Evolutionary conservation across 306 rosid genomes (phyloP), one percentile per base, ranked within the genome.

Genomic region (Astragalus membranaceus): DNA sequence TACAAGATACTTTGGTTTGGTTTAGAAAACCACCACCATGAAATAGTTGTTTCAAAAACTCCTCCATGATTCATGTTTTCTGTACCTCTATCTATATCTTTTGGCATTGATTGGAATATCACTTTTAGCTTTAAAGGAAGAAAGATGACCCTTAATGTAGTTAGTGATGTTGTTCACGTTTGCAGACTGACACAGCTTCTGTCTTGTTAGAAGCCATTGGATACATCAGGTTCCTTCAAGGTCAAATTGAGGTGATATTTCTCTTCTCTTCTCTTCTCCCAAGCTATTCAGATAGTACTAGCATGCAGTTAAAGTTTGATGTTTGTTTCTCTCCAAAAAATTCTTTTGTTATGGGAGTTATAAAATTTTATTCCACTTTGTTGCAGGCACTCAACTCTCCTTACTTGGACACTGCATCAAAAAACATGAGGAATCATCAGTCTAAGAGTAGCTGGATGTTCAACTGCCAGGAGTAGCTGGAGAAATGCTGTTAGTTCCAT

Each of bases 121-220:
- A 70, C 46, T 80, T 74, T 77, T 68, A 59, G 50, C 73, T 63
- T 74, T 60, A 70, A 75, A 82, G 82, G 70, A 78, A 69, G 15
- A 79, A 78, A 80, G 84, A 72, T 79, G 83, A 78, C 67, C 37
- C 48, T 76, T 64, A 29, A 53, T 17, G 4, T 76, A 58, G 78
- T 63, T 9, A 13, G 39, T 13, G 8, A 13, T 72, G 76, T 72
- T 69, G 57, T 63, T 74, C 69, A 64, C 92, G 86, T 92, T n/a
- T n/a, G n/a, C n/a, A n/a, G n/a, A n/a, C n/a, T n/a, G n/a, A n/a
- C n/a, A n/a, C n/a, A n/a, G n/a, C 96, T 75, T 89, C 98, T 78
- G 96, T 92, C 67, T 79, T 92, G 89, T 74, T 89, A 74, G 95
- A 89, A 81, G 89, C 88, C 82, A 87, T 87, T 82, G 96, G 91